Evolutionary conservation across 73 alveolate species (phyloP).

Genomic region (Uronychia binucleata): DNA sequence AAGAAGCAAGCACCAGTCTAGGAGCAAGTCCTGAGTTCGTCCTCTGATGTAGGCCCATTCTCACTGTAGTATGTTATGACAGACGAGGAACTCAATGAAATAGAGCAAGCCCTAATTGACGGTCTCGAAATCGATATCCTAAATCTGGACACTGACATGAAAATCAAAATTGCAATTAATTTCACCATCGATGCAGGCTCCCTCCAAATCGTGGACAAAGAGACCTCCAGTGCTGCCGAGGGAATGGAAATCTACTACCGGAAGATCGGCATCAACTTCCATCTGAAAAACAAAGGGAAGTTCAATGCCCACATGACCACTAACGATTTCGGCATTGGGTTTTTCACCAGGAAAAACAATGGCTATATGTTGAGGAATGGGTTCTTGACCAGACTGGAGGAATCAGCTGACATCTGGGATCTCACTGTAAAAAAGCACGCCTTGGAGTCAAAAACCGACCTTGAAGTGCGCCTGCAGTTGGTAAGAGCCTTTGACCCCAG

Average conservation of each 20-base stretch:
- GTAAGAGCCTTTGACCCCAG: constrained; percentile 20
- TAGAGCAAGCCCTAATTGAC: constrained; percentile 10
- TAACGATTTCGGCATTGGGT: background rate
- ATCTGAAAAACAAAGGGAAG: background rate
- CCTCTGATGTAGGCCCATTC: constrained; percentile 2
- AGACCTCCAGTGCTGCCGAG: background rate
- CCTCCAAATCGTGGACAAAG: background rate
- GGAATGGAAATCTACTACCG: background rate
- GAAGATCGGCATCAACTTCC: background rate
- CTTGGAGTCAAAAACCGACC: background rate
- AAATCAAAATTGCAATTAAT: background rate
- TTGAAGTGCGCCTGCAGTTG: background rate
- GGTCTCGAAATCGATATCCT: background rate
- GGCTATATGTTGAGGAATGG: background rate
- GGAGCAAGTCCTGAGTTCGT: no score
- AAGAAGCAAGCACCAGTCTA: background rate
- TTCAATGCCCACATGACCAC: background rate
- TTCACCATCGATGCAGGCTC: background rate
- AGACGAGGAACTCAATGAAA: constrained; percentile 15
- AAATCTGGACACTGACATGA: background rate
- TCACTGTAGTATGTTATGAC: background rate
- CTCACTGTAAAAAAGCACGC: background rate
- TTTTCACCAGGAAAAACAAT: background rate
- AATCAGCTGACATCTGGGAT: background rate
- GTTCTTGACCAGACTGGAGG: background rate